These are phyloP conservation scores for Oryza glaberrima DNA, from an alignment of 176 grass and related monocot species.

Conservation along the genomic window DNA sequence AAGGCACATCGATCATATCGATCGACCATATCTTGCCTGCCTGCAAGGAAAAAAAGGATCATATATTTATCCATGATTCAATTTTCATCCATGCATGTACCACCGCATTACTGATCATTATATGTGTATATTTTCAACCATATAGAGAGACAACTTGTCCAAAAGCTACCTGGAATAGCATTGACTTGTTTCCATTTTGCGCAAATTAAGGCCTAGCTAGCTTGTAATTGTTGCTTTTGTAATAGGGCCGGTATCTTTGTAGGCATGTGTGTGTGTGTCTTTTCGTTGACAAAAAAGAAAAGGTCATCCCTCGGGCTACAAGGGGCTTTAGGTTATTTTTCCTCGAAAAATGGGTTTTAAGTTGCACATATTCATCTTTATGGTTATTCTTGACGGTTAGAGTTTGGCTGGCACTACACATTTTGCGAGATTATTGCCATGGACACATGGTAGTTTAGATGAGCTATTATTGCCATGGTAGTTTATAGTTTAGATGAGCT, in stretches of 20 bases:
- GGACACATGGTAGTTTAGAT: no score
- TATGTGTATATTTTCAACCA: background rate
- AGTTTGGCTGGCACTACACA: no score
- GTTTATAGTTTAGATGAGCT: no score
- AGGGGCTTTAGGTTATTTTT: no score
- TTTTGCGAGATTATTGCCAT: no score
- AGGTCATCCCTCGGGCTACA: background rate
- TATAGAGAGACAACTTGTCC: background rate
- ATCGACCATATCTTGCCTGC: background rate
- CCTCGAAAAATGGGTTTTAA: no score
- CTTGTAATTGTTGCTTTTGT: background rate
- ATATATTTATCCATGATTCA: background rate
- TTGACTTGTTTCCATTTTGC: background rate
- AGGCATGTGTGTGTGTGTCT: background rate
- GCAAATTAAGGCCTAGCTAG: background rate
- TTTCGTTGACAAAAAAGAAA: background rate
- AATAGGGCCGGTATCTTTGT: background rate
- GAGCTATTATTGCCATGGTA: no score
- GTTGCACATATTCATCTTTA: no score
- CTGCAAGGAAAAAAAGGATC: background rate
- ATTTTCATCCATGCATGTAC: background rate
- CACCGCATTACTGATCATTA: background rate
- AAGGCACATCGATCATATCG: slow-evolving; percentile 8
- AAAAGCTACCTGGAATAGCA: background rate
- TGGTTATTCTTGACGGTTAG: no score